Conservation (phyloP, 2,329 filamentous ascomycete genomes). For the Colletotrichum salicis region DNA sequence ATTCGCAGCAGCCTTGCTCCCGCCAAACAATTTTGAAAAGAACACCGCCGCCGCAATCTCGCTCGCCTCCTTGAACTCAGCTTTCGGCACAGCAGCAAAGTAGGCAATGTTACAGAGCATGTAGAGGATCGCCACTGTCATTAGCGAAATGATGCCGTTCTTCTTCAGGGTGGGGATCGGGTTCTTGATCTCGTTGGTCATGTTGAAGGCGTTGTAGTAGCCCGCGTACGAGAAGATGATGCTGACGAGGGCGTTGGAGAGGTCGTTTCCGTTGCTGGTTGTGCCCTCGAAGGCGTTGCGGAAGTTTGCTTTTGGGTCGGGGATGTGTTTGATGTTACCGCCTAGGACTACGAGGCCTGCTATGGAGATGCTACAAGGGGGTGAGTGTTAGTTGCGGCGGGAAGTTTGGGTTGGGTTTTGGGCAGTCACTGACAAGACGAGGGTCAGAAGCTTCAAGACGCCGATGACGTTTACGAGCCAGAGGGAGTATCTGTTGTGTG, state of each 20-base stretch:
- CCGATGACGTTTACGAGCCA: slow-evolving; percentile 67
- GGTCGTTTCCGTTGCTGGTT: slow-evolving; percentile 48
- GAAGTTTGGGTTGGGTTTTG: too few relatives aligned
- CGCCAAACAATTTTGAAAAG: slow-evolving; percentile 68
- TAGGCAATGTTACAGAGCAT: slow-evolving; percentile 70
- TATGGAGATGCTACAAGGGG: slow-evolving; percentile 56
- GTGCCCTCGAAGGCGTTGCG: slow-evolving; percentile 49
- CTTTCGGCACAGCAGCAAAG: slow-evolving; percentile 64
- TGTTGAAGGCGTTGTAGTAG: slow-evolving; percentile 69
- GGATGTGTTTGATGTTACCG: slow-evolving; percentile 45
- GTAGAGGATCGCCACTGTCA: slow-evolving; percentile 65
- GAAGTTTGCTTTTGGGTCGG: slow-evolving; percentile 49
- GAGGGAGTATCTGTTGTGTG: slow-evolving; percentile 68
- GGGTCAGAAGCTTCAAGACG: slow-evolving; percentile 67
- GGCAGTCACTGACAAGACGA: slow-evolving; percentile 58
- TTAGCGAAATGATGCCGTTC: slow-evolving; percentile 60
- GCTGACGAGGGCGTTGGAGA: slow-evolving; percentile 62
- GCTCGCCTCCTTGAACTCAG: slow-evolving; percentile 62
- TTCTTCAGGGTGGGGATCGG: slow-evolving; percentile 65
- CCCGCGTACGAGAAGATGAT: slow-evolving; percentile 69
- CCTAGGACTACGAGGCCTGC: slow-evolving; percentile 70
- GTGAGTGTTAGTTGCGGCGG: not conserved
- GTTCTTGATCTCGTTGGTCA: slow-evolving; percentile 71
- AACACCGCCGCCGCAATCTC: slow-evolving; percentile 68
- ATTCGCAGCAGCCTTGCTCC: slow-evolving; percentile 53